Percentiles rank a stretch among this genome's conserved stretches.
Conservation (phyloP, 2,329 filamentous ascomycete genomes). For the Dothistroma pini region DNA sequence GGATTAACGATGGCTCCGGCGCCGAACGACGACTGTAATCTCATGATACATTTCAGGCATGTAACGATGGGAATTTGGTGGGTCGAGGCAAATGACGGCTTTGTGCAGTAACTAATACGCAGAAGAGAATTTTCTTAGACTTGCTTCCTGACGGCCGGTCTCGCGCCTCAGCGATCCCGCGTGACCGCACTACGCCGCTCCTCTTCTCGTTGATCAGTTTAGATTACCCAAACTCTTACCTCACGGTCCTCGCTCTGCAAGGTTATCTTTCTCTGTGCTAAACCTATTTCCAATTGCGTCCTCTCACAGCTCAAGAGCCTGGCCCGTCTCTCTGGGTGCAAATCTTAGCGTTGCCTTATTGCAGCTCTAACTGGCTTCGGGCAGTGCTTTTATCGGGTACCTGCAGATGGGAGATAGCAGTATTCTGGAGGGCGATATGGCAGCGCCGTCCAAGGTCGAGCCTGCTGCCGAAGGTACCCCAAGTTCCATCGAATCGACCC, state of each 20-base stretch:
- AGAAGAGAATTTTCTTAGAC: conserved; percentile 7
- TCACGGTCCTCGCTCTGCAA: conserved; percentile 28
- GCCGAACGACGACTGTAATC: conserved; percentile 1
- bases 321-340: conserved; percentile 26
- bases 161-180: conserved; percentile 7
- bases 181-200: conserved; percentile 13
- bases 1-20: background rate
- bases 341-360: conserved; percentile 32
- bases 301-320: conserved; percentile 19
- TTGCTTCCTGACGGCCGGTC: conserved; percentile 4
- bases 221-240: conserved; percentile 32
- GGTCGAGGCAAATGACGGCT: conserved; percentile 8
- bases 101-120: background rate
- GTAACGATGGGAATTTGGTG: background rate
- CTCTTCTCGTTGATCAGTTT: conserved; percentile 23
- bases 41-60: background rate
- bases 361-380: conserved; percentile 30
- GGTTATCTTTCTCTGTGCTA: conserved; percentile 40
- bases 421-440: conserved; percentile 39
- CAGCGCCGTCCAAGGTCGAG: conserved; percentile 46
- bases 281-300: conserved; percentile 31
- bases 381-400: conserved; percentile 37
- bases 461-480: conserved; percentile 43
- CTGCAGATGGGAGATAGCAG: conserved; percentile 50
- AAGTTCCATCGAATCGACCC: conserved; percentile 48